Conservation (phyloP, 768 basidiomycete genomes). For the Suillus fuscotomentosus region DNA sequence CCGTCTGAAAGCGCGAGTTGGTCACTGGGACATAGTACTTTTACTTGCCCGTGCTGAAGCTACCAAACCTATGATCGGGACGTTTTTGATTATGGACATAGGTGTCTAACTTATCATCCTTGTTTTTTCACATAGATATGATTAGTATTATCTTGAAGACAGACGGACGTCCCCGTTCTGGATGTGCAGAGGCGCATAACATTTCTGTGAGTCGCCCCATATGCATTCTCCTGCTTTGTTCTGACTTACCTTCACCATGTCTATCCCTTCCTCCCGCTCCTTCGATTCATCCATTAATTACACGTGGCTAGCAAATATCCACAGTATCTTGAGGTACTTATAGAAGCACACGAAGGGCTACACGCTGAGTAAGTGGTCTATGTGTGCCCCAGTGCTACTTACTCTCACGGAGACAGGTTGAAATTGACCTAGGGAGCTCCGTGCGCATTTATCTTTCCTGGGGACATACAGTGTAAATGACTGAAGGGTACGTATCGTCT, state of each 20-base stretch:
- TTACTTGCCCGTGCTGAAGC: conserved; percentile 61
- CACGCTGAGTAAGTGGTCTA: conserved; percentile 36
- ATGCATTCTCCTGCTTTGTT: neutral
- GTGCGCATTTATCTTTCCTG: conserved; percentile 14
- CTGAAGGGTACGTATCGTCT: neutral
- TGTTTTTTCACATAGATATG: conserved; percentile 36
- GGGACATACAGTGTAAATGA: neutral
- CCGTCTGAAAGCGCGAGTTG: conserved; percentile 39
- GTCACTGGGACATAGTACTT: conserved; percentile 50
- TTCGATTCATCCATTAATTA: neutral
- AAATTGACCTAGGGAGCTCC: conserved; percentile 7
- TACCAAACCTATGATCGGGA: conserved; percentile 36
- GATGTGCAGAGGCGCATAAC: conserved; percentile 39
- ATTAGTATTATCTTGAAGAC: conserved; percentile 69
- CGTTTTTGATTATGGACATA: no score
- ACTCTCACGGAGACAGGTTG: conserved; percentile 39
- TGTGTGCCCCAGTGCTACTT: conserved; percentile 35
- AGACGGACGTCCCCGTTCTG: conserved; percentile 58
- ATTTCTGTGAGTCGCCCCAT: neutral
- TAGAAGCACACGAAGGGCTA: conserved; percentile 45
- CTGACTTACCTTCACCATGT: neutral
- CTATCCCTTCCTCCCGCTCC: neutral
- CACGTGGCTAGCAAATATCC: conserved; percentile 37
- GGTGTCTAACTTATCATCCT: neutral
- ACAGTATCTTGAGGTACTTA: conserved; percentile 60